Evolutionary conservation across 345 rosid genomes (phyloP), one percentile per base, ranked within the genome.

Genomic region (Tarenaya hassleriana): DNA sequence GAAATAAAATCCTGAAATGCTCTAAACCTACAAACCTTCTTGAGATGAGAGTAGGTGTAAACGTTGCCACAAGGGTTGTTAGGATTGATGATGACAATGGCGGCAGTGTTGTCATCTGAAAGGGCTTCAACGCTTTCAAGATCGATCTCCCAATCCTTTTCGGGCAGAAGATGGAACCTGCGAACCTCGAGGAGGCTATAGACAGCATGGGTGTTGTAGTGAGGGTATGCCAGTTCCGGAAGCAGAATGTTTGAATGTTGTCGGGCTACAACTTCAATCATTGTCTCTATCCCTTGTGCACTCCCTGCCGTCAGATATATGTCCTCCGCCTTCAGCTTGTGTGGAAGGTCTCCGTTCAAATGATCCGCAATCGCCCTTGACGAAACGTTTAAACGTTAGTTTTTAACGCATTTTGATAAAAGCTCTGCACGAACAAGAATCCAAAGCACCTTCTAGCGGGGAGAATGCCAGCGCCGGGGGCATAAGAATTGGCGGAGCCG

Each of bases 11-110:
- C n/a, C n/a, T n/a, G n/a, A n/a, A n/a, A n/a, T n/a, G n/a, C n/a
- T n/a, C n/a, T n/a, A n/a, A n/a, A n/a, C n/a, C n/a, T 8, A 31
- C 53, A 19, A 17, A 64, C 88, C 81, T 71, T 58, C 48, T 80
- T 64, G 57, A 83, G 67, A 63, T 86, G 95, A 34, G 75, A 57
- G 32, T 63, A 49, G 51, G 78, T 64, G 63, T 61, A 86, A 52
- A 86, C 78, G 56, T 55, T 77, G 50, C 84, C 95, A 55, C 84
- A 75, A 8, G 95, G 81, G 57, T 78, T 82, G 4, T 86, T 74
- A 1, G 88, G 86, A 66, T 80, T 86, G 3, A 77, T 69, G 52
- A 86, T 55, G 15, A 80, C 82, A 69, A 86, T 66, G 7, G 86
- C 91, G 1, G 60, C 79, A 2, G 88, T 86, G 47, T 77, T 80